Evolutionary conservation across 768 basidiomycete species (phyloP).

Genomic region (Rhodotorula graminis): DNA sequence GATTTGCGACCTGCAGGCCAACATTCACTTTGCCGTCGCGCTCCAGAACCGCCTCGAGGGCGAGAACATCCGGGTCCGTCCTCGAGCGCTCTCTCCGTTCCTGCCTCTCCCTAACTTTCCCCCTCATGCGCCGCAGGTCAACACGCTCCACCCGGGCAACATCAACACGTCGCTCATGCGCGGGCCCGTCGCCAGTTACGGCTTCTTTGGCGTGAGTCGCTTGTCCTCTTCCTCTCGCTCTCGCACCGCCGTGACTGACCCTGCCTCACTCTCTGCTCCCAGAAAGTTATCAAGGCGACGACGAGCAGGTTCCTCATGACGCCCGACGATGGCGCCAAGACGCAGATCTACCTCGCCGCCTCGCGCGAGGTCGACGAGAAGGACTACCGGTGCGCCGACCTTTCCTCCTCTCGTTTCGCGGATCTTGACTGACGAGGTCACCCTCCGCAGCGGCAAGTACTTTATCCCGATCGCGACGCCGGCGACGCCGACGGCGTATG

Average conservation of each 20-base stretch:
- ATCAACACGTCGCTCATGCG: slow-evolving; percentile 22
- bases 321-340: slow-evolving; percentile 41
- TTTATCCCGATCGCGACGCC: slow-evolving; percentile 37
- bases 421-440: neutral
- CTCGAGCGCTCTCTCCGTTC: too few relatives aligned
- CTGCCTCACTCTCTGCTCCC: neutral
- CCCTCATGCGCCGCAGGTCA: slow-evolving; percentile 5
- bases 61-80: slow-evolving; percentile 24
- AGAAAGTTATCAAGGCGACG: neutral
- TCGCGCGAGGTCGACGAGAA: slow-evolving; percentile 33
- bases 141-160: slow-evolving; percentile 16
- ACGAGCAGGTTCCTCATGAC: slow-evolving; percentile 26
- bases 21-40: slow-evolving; percentile 21
- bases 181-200: slow-evolving; percentile 5
- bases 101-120: neutral
- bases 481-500: slow-evolving; percentile 8
- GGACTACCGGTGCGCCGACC: slow-evolving; percentile 28
- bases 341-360: slow-evolving; percentile 41
- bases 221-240: neutral
- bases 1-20: neutral
- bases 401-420: too few relatives aligned
- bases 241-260: neutral
- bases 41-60: slow-evolving; percentile 19
- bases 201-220: neutral
- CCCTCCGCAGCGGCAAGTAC: slow-evolving; percentile 29